Percentiles rank a stretch among this genome's conserved stretches.
These are phyloP conservation scores for Rhinocladiella similis DNA, from an alignment of 2,329 filamentous ascomycete genomes.

Conservation along the genomic window DNA sequence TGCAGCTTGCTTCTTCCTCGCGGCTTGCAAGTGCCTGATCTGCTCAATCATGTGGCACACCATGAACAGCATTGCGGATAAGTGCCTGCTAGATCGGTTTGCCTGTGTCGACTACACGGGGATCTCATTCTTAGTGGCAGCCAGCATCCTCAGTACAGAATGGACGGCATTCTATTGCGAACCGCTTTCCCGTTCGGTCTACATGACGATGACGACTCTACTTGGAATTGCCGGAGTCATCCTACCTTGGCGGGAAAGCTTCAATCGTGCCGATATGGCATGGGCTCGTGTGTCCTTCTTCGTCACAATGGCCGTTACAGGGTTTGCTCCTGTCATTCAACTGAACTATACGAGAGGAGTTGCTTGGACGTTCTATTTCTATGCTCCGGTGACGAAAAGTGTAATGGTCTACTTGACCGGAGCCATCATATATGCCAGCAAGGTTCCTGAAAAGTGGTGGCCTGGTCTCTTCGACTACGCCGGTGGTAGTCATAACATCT, in stretches of 20 bases:
- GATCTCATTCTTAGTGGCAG: conserved; percentile 90
- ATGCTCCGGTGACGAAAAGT: conserved; percentile 82
- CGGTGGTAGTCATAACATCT: conserved; percentile 94
- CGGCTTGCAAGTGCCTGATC: conserved; percentile 88
- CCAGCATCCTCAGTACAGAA: conserved; percentile 96
- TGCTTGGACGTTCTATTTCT: conserved; percentile 85
- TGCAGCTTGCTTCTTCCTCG: conserved; percentile 92
- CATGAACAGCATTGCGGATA: conserved; percentile 94
- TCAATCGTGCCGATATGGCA: conserved; percentile 89
- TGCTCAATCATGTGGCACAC: conserved; percentile 98
- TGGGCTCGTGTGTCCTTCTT: conserved; percentile 94
- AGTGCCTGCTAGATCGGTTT: conserved; percentile 87
- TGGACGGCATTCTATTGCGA: conserved; percentile 99
- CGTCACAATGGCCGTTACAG: conserved; percentile 80
- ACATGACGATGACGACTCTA: conserved; percentile 77
- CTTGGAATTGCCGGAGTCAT: conserved; percentile 86
- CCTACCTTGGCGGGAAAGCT: conserved; percentile 91
- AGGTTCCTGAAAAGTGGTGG: conserved; percentile 88
- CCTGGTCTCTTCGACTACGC: conserved; percentile 95
- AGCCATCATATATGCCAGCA: conserved; percentile 84
- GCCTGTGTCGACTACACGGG: conserved; percentile 98
- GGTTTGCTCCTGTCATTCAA: conserved; percentile 85
- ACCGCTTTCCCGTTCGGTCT: conserved; percentile 78
- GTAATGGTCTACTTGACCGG: conserved; percentile 82
- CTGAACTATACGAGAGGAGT: conserved; percentile 74